phyloP scores from a whole-genome alignment of 768 basidiomycete species.

The Tricholoma bakamatsutake region DNA sequence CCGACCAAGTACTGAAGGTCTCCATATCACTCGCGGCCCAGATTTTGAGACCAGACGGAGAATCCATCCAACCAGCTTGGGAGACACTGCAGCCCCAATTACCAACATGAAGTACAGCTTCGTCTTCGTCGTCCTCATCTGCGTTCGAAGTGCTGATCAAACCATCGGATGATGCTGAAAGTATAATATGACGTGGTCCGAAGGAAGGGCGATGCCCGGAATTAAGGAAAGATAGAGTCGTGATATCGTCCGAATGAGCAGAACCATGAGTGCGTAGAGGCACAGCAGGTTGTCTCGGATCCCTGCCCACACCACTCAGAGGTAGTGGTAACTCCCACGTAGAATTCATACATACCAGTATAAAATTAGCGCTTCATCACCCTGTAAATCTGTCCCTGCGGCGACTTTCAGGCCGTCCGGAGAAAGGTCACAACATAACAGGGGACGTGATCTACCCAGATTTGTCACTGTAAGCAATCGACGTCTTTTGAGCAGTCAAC shows the following conservation, averaged over 20 bases:
- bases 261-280: constrained; percentile 74
- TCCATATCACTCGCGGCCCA: constrained; percentile 97
- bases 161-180: constrained; percentile 87
- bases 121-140: constrained; percentile 81
- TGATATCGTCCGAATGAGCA: constrained; percentile 93
- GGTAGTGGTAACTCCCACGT: neutral
- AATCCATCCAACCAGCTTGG: constrained; percentile 63
- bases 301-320: constrained; percentile 44
- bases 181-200: constrained; percentile 32
- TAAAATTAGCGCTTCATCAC: constrained; percentile 75
- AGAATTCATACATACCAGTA: constrained; percentile 59
- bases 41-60: constrained; percentile 32
- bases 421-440: constrained; percentile 70
- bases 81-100: constrained; percentile 83
- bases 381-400: constrained; percentile 76
- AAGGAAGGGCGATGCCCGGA: constrained; percentile 13
- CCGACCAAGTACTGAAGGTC: constrained; percentile 80
- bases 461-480: constrained; percentile 38
- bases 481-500: constrained; percentile 34
- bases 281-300: constrained; percentile 69
- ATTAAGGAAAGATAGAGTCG: constrained; percentile 53
- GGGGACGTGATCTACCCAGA: constrained; percentile 32
- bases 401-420: constrained; percentile 67
- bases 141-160: constrained; percentile 67
- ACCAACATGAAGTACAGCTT: constrained; percentile 74